These are phyloP conservation scores for Candida quercuum DNA, from an alignment of 805 yeast genomes.

Conservation along the genomic window DNA sequence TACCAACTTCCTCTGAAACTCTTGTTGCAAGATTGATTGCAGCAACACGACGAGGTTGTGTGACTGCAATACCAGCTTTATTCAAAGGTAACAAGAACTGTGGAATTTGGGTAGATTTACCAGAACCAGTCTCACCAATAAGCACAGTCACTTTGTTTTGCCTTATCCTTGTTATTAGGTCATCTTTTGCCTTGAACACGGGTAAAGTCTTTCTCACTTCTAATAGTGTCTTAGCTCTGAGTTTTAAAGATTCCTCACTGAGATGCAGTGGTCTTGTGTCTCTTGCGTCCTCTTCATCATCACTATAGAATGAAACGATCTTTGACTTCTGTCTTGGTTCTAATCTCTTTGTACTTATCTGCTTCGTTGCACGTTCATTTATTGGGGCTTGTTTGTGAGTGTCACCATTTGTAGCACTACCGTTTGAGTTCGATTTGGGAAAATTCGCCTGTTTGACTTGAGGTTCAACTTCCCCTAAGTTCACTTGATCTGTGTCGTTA, in stretches of 20 bases:
- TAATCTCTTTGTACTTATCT: conserved; percentile 5
- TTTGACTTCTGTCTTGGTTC: conserved; percentile 14
- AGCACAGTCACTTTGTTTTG: conserved; percentile 66
- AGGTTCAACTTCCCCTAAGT: not conserved
- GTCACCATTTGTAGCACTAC: too few species aligned
- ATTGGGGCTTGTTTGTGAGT: conserved; percentile 10
- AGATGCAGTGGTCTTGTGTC: conserved; percentile 11
- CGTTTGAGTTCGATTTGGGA: too few species aligned
- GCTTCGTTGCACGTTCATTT: conserved; percentile 4
- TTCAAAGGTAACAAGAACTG: conserved; percentile 65
- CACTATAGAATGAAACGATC: conserved; percentile 32
- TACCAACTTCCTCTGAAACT: conserved; percentile 85
- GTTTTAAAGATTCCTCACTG: conserved; percentile 27
- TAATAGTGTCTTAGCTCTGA: conserved; percentile 38
- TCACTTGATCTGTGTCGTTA: not conserved
- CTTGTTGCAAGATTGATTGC: conserved; percentile 91
- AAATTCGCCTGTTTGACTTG: not conserved
- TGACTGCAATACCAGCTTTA: conserved; percentile 69
- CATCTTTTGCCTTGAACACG: conserved; percentile 64
- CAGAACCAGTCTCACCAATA: conserved; percentile 97
- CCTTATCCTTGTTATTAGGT: conserved; percentile 49
- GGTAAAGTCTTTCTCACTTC: conserved; percentile 60
- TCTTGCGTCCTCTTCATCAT: conserved; percentile 28
- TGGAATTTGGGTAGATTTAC: conserved; percentile 96
- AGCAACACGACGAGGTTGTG: conserved; percentile 97